A percentile compares a stretch with the other conserved stretches of the same genome.
Conservation (phyloP, 805 yeast species). For the Lachancea sp. region DNA sequence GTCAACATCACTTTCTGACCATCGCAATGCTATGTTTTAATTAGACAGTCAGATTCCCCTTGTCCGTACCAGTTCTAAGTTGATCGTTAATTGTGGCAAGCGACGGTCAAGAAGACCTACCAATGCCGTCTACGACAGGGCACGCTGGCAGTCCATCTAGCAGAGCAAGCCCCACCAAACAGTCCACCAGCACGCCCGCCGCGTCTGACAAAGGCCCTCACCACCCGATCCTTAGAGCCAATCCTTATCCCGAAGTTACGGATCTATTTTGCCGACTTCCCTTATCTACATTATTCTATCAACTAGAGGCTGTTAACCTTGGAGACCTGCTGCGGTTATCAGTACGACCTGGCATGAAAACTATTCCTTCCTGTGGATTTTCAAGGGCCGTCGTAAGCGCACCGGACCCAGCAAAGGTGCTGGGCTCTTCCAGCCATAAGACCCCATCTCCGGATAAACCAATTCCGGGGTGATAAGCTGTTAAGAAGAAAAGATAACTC, state of each 20-base stretch:
- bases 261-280: constrained; percentile 41
- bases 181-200: constrained; percentile 29
- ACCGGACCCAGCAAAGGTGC: constrained; percentile 36
- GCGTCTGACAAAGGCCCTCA: constrained; percentile 35
- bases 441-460: constrained; percentile 39
- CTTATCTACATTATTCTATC: constrained; percentile 40
- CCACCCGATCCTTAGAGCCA: constrained; percentile 40
- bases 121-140: constrained; percentile 26
- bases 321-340: constrained; percentile 43
- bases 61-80: constrained; percentile 28
- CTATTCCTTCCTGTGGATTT: constrained; percentile 38
- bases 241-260: constrained; percentile 41
- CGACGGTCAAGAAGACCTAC: constrained; percentile 28
- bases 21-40: constrained; percentile 42
- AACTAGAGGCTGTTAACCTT: constrained; percentile 42
- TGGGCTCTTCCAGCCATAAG: constrained; percentile 37
- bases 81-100: constrained; percentile 28
- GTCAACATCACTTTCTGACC: constrained; percentile 41
- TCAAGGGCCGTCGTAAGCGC: constrained; percentile 39
- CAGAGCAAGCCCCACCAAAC: constrained; percentile 24
- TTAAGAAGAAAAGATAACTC: constrained; percentile 39
- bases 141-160: constrained; percentile 24
- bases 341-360: constrained; percentile 40
- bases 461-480: constrained; percentile 38
- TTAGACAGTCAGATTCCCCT: constrained; percentile 42